Evolutionary conservation across 1,284 basidiomycete genomes (phyloP), one percentile per base, ranked within the genome.

Genomic region (Sporisorium scitamineum): DNA sequence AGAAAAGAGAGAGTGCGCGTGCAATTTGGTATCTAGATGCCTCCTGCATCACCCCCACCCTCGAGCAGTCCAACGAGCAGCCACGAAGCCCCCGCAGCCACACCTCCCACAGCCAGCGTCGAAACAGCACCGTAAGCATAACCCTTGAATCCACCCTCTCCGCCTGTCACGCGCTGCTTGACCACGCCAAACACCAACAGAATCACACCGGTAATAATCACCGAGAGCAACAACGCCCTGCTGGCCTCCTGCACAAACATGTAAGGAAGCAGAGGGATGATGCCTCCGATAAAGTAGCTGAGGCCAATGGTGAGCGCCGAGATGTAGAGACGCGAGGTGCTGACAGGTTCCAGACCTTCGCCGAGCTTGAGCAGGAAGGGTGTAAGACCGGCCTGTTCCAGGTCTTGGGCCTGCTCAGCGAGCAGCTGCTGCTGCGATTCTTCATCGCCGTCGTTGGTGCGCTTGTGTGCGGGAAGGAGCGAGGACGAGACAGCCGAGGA

Each of bases 11-110:
- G 48, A 20, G n/a, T 11, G 26, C n/a, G 11, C 42, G 5, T 24
- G 22, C 42, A n/a, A 14, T 24, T 14, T 5, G 8, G 14, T 26
- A 6, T 31, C 29, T 31, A 50, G 29, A 50, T 50, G 5, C 48
- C 48, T 13, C 48, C 48, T 13, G 47, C 47, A 32, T 73, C 66
- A 9, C 70, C 29, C 3, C 68, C 71, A 14, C 79, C 79, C 54
- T 95, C 94, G 65, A 98, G 85, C 1, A 89, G 87, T 61, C 90
- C 91, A 50, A 97, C 94, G 68, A 97, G 91, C 1, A 88, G 91
- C 84, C 93, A 97, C 2, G 94, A 94, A 0, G 94, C 93, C 0
- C 90, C 94, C 0, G 95, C 94, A 0, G 95, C 95, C 0, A 93
- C 87, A 29, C 94, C 94, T 59, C 95, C 95, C 3, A 98, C 95